phyloP scores from a whole-genome alignment of 345 rosid genomes.

The Theobroma cacao region DNA sequence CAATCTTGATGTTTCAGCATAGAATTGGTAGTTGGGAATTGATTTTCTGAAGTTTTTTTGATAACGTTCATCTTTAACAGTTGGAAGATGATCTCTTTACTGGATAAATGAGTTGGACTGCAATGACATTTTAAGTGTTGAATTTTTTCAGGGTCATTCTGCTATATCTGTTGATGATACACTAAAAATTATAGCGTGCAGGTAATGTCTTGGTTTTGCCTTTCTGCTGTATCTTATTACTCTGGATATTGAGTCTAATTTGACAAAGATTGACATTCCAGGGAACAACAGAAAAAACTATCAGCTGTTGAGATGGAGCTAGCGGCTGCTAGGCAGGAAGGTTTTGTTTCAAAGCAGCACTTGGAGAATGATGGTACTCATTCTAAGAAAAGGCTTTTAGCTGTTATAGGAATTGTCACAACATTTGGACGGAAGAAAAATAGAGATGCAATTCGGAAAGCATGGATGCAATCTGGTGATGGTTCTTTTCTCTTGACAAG shows the following conservation, averaged over 20 bases:
- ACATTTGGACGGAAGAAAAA: constrained; percentile 52
- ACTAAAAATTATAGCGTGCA: constrained; percentile 45
- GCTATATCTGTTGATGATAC: constrained; percentile 48
- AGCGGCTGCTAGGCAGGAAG: constrained; percentile 31
- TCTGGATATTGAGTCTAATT: background rate
- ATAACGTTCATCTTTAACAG: background rate
- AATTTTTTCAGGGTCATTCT: constrained; percentile 18
- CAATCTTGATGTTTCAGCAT: background rate
- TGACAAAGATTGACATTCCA: background rate
- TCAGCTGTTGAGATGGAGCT: constrained; percentile 43
- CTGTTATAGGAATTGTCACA: constrained; percentile 44
- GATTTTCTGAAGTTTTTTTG: background rate
- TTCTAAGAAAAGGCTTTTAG: constrained; percentile 40
- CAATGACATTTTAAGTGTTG: background rate
- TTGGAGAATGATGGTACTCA: constrained; percentile 10
- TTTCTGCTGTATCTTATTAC: background rate
- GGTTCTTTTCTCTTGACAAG: background rate
- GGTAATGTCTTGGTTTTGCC: constrained; percentile 22
- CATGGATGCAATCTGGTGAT: constrained; percentile 55
- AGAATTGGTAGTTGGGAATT: background rate
- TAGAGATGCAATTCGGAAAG: constrained; percentile 51
- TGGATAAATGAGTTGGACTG: background rate
- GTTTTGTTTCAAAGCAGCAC: constrained; percentile 35
- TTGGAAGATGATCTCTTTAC: background rate
- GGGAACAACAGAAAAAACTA: constrained; percentile 48